A percentile compares a stretch with the other conserved stretches of the same genome.
Evolutionary conservation across 2,329 filamentous ascomycete species (phyloP).

Genomic region (Harringtonia aguacate): DNA sequence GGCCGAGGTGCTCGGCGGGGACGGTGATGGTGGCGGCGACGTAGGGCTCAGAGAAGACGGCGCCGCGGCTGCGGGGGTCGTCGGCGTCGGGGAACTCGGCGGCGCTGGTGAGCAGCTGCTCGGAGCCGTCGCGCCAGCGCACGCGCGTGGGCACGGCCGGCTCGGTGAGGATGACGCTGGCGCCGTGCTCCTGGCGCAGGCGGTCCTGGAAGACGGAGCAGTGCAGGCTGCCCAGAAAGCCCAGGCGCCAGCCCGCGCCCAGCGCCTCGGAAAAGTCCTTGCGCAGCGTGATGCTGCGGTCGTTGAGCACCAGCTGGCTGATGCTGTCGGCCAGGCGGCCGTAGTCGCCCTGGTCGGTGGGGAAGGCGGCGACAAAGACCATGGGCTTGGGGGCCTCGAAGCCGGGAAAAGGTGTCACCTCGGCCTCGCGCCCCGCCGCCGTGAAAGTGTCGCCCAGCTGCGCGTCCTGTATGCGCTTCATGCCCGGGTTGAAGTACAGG

Average conservation of each 20-base stretch:
- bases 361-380: slow-evolving; percentile 97
- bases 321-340: slow-evolving; percentile 86
- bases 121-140: slow-evolving; percentile 64
- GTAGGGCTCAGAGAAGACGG: slow-evolving; percentile 46
- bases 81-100: slow-evolving; percentile 71
- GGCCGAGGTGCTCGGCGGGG: slow-evolving; percentile 87
- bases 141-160: slow-evolving; percentile 90
- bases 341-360: slow-evolving; percentile 82
- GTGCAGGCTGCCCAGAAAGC: slow-evolving; percentile 92
- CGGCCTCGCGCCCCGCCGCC: slow-evolving; percentile 61
- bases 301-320: slow-evolving; percentile 84
- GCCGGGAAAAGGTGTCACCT: slow-evolving; percentile 73
- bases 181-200: slow-evolving; percentile 84
- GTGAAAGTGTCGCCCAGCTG: slow-evolving; percentile 96
- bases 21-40: slow-evolving; percentile 80
- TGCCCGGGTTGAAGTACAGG: slow-evolving; percentile 93
- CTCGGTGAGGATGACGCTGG: slow-evolving; percentile 92
- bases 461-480: slow-evolving; percentile 93
- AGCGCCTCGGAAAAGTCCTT: slow-evolving; percentile 93
- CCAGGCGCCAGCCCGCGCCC: slow-evolving; percentile 86
- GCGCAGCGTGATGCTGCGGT: slow-evolving; percentile 84
- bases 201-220: slow-evolving; percentile 99
- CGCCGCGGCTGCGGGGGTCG: slow-evolving; percentile 31
- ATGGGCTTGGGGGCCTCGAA: slow-evolving; percentile 98
- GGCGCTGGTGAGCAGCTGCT: slow-evolving; percentile 74